These are phyloP conservation scores for Aspergillus bertholletiae DNA, from an alignment of 495 filamentous ascomycete genomes.

Conservation along the genomic window DNA sequence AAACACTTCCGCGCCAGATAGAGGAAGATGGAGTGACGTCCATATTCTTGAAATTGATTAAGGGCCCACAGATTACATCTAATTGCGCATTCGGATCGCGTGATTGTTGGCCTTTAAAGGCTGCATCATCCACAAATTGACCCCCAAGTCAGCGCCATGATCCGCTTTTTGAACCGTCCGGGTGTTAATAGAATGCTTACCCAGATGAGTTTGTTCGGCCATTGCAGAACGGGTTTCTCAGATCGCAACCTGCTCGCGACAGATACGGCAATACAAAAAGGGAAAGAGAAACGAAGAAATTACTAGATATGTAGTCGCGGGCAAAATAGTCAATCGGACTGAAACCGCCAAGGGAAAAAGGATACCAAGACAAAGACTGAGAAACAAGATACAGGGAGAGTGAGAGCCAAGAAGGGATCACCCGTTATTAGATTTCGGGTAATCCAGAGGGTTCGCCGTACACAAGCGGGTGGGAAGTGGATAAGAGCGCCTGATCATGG, in stretches of 20 bases:
- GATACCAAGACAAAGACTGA: neutral
- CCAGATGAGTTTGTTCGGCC: neutral
- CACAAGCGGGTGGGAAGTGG: neutral
- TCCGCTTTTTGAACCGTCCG: neutral
- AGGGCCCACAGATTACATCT: constrained; percentile 72
- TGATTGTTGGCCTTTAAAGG: constrained; percentile 10
- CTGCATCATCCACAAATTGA: constrained; percentile 1
- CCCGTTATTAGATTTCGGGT: neutral
- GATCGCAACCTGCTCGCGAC: neutral
- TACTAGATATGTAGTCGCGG: neutral
- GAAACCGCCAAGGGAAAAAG: neutral
- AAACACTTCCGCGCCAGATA: constrained; percentile 77
- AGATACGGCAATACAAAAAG: neutral
- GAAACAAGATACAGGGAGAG: neutral
- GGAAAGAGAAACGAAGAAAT: neutral
- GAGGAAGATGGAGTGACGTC: constrained; percentile 49
- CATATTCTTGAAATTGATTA: constrained; percentile 85
- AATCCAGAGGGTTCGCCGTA: neutral
- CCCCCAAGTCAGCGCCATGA: neutral
- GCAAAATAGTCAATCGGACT: neutral
- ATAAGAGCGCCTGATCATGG: neutral
- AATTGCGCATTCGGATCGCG: constrained; percentile 33
- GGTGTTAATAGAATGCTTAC: neutral
- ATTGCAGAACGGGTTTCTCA: neutral
- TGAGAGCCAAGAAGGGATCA: neutral